Conservation (phyloP, 129 eudicot species). For the Artemisia annua region DNA sequence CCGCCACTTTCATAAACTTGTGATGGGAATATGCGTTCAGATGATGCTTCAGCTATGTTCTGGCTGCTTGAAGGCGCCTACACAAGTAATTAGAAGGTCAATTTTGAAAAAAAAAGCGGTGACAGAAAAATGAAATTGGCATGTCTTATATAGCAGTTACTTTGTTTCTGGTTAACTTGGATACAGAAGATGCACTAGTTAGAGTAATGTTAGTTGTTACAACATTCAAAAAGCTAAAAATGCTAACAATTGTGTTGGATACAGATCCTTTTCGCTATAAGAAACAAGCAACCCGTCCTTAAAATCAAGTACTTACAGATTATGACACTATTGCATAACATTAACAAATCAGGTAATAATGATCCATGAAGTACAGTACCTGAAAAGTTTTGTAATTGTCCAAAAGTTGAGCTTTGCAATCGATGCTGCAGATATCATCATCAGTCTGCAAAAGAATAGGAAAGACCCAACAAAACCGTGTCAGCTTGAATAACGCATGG, state of each 20-base stretch:
- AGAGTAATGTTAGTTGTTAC: background rate
- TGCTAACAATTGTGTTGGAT: background rate
- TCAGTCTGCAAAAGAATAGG: conserved; percentile 50
- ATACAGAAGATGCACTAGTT: background rate
- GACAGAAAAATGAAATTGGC: background rate
- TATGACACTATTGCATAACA: too few species aligned
- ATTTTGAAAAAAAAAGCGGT: background rate
- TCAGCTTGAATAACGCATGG: background rate
- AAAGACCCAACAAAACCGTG: background rate
- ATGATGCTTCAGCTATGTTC: too few species aligned
- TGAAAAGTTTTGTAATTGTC: conserved; percentile 42
- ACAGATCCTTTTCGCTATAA: background rate
- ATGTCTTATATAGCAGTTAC: background rate
- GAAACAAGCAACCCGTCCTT: too few species aligned
- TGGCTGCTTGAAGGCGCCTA: too few species aligned
- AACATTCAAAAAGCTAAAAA: background rate
- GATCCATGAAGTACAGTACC: conserved; percentile 26
- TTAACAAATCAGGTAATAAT: background rate
- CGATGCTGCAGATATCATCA: conserved; percentile 87
- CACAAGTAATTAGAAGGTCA: too few species aligned
- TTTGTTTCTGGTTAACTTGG: background rate
- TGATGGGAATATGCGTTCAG: too few species aligned
- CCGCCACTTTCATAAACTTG: too few species aligned
- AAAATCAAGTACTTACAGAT: too few species aligned
- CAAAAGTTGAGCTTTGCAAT: conserved; percentile 75